Percentiles rank a stretch among this genome's conserved stretches.
phyloP scores from a whole-genome alignment of 768 basidiomycete species.

The Leccinum arenicola region DNA sequence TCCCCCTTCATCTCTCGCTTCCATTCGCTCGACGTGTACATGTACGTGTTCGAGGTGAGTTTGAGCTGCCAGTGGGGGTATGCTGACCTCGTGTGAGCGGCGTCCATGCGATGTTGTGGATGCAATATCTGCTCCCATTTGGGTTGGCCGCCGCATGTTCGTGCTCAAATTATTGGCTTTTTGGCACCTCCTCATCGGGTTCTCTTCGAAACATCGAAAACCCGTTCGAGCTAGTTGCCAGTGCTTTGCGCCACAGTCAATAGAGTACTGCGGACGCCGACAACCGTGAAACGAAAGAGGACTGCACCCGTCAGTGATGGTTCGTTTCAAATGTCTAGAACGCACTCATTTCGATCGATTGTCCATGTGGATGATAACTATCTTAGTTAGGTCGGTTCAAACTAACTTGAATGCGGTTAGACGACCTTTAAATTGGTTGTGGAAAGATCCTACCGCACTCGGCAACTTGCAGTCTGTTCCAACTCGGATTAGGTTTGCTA shows the following conservation, averaged over 20 bases:
- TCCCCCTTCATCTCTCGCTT: neutral
- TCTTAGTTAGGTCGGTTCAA: neutral
- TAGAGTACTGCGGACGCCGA: neutral
- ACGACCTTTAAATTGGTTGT: neutral
- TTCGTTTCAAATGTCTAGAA: conserved; percentile 11
- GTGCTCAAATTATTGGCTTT: no score
- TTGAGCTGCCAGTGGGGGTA: neutral
- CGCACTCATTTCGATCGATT: neutral
- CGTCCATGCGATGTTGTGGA: neutral
- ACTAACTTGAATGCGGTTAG: neutral
- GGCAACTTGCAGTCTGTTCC: neutral
- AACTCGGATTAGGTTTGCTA: no score
- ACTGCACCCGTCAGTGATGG: neutral
- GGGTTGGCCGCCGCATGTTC: no score
- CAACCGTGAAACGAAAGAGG: neutral
- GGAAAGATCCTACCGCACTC: neutral
- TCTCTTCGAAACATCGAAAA: conserved; percentile 1
- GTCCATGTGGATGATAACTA: conserved; percentile 4
- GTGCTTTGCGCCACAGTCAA: neutral
- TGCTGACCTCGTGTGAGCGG: neutral
- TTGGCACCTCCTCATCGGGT: no score
- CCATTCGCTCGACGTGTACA: neutral
- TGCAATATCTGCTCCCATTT: neutral
- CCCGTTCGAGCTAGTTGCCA: neutral
- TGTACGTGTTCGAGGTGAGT: conserved; percentile 1